phyloP scores from a whole-genome alignment of 345 rosid genomes.

The Pugionium cornutum region DNA sequence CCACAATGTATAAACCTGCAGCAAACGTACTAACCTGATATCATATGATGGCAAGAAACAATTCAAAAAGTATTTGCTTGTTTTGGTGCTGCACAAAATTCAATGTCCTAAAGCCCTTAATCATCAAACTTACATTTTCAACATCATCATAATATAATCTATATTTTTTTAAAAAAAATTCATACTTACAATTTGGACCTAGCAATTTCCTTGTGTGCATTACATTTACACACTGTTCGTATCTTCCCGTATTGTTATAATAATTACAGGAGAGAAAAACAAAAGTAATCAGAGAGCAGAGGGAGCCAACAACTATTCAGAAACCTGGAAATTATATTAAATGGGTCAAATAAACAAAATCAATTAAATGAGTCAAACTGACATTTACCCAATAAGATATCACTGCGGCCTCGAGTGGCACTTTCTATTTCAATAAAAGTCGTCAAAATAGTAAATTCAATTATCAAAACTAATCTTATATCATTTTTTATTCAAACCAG shows the following conservation, averaged over 20 bases:
- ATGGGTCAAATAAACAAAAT: constrained; percentile 11
- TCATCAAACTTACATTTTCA: constrained; percentile 37
- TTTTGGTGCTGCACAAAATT: constrained; percentile 40
- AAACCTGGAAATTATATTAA: constrained; percentile 17
- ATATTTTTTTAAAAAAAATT: not conserved
- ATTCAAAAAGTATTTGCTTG: constrained; percentile 26
- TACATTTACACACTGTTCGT: constrained; percentile 27
- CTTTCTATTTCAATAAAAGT: too few relatives aligned
- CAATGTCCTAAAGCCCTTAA: constrained; percentile 36
- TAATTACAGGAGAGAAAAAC: constrained; percentile 6
- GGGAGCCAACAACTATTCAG: constrained; percentile 8
- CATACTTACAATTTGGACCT: constrained; percentile 18
- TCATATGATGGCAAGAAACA: constrained; percentile 10
- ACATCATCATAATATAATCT: not conserved
- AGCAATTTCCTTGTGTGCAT: constrained; percentile 19
- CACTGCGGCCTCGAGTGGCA: constrained; percentile 11
- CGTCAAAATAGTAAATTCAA: too few relatives aligned
- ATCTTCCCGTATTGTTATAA: constrained; percentile 16
- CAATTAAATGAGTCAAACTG: constrained; percentile 41
- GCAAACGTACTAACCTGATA: constrained; percentile 6
- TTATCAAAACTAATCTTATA: too few relatives aligned
- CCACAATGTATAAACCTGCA: constrained; percentile 17
- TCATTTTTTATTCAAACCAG: too few relatives aligned
- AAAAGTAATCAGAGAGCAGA: constrained; percentile 1
- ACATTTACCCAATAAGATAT: constrained; percentile 32